Evolutionary conservation across 1,284 basidiomycete genomes (phyloP), one percentile per base, ranked within the genome.

Genomic region (Sporisorium iseilematis-ciliati): DNA sequence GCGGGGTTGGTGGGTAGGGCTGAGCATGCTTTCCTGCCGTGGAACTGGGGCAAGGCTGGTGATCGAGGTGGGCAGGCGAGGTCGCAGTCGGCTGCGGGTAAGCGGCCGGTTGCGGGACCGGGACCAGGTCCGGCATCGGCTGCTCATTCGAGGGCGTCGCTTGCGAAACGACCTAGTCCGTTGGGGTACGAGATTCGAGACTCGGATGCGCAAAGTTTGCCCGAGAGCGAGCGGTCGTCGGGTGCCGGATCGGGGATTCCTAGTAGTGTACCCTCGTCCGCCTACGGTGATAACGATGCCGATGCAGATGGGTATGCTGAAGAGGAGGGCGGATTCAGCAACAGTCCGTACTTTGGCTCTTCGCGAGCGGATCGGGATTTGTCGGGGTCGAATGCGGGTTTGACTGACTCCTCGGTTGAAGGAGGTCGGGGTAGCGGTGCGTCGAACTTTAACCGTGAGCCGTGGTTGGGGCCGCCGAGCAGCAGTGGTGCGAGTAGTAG

Each of bases 71-170:
- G 12, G 11, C 57, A 46, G 43, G 38, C 59, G 31, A 53, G 41
- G 23, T 35, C 49, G 42, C 46, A 52, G 38, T 46, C 60, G 25
- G 38, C 41, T 2, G 49, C 45, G 18, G 26, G 31, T 20, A 46
- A 43, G 23, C 49, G 46, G 21, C 72, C 67, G 4, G 41, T 65
- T 14, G 55, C 57, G 23, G 78, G 76, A 3, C 78, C 78, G 2
- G 78, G 78, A 3, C 78, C 78, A 2, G 76, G 78, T 14, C 78
- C 78, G 1, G 72, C 75, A 4, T 77, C 75, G 25, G 67, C 57
- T 26, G 49, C 75, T 4, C 78, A 79, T 40, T 75, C 71, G 20
- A 61, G 78, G 16, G 65, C 78, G 0, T 78, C 75, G 10, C 54
- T 79, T 16, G 50, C 31, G 23, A 65, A 59, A 35, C 62, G 59